These are phyloP conservation scores for Linnemannia exigua DNA, from an alignment of 192 early-diverging fungal genomes.

Conservation along the genomic window DNA sequence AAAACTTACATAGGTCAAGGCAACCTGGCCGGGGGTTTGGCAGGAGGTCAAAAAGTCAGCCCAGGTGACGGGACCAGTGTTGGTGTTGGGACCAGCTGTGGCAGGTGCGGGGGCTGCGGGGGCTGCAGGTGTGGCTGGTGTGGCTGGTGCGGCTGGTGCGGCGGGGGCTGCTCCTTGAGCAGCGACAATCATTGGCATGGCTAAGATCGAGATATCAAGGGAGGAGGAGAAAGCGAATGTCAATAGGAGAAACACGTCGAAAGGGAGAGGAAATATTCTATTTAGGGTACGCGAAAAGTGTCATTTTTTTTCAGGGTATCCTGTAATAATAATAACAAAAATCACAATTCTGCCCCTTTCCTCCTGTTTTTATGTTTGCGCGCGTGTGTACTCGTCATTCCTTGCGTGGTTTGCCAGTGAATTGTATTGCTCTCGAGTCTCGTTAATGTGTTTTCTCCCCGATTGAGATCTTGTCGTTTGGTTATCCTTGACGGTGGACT, in stretches of 20 bases:
- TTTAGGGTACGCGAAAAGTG: not conserved
- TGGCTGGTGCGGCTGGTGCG: not conserved
- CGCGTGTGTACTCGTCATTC: too few species aligned
- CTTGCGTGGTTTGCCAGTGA: too few species aligned
- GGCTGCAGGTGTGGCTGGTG: not conserved
- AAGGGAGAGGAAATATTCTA: not conserved
- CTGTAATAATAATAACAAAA: not conserved
- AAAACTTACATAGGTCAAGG: slow-evolving; percentile 56
- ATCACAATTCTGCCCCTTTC: not conserved
- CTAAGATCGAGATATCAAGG: not conserved
- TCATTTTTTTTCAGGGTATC: not conserved
- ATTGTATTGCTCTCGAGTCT: too few species aligned
- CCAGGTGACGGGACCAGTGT: slow-evolving; percentile 32
- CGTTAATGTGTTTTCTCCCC: too few species aligned
- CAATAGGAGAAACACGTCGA: not conserved
- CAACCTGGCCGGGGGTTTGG: slow-evolving; percentile 53
- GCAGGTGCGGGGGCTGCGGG: not conserved
- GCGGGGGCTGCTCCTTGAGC: slow-evolving; percentile 7
- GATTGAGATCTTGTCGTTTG: too few species aligned
- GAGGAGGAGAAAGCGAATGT: too few species aligned
- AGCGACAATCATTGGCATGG: slow-evolving; percentile 22
- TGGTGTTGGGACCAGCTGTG: not conserved
- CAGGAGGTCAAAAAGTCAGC: slow-evolving; percentile 28
- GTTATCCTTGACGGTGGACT: too few species aligned
- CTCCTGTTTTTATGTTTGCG: not conserved